Evolutionary conservation across 2,329 filamentous ascomycete species (phyloP).

Genomic region (Xylariales sp.): DNA sequence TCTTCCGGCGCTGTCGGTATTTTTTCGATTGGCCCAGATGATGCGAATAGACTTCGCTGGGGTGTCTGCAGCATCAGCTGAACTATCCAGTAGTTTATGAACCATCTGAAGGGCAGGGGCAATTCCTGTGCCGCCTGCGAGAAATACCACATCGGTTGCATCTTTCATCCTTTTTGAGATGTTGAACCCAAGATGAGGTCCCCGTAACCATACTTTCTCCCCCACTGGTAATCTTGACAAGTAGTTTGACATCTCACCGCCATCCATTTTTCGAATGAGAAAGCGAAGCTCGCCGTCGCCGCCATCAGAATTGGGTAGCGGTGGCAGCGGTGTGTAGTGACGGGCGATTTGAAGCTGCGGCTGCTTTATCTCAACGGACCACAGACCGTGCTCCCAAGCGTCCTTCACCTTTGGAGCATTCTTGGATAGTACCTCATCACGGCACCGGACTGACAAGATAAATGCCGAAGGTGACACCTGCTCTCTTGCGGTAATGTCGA

Average conservation of each 20-base stretch:
- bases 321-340: slow-evolving; percentile 84
- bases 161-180: slow-evolving; percentile 29
- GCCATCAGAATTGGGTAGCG: slow-evolving; percentile 25
- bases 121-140: slow-evolving; percentile 90
- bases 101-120: slow-evolving; percentile 83
- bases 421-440: slow-evolving; percentile 17
- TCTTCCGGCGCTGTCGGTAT: slow-evolving; percentile 62
- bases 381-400: slow-evolving; percentile 63
- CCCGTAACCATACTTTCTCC: slow-evolving; percentile 68
- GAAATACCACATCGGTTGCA: slow-evolving; percentile 63
- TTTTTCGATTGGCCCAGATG: slow-evolving; percentile 73
- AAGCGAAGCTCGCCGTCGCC: slow-evolving; percentile 55
- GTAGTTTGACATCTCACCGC: slow-evolving; percentile 84
- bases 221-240: slow-evolving; percentile 61
- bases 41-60: slow-evolving; percentile 56
- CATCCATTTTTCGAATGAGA: slow-evolving; percentile 71
- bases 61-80: slow-evolving; percentile 13
- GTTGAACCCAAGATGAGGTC: slow-evolving; percentile 69
- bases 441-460: slow-evolving; percentile 59
- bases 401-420: slow-evolving; percentile 19
- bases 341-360: slow-evolving; percentile 88
- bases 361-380: slow-evolving; percentile 92
- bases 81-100: slow-evolving; percentile 49
- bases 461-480: slow-evolving; percentile 63
- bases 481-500: slow-evolving; percentile 58